Conservation (phyloP, 2,329 filamentous ascomycete species). For the Xylariomycetidae sp. region DNA sequence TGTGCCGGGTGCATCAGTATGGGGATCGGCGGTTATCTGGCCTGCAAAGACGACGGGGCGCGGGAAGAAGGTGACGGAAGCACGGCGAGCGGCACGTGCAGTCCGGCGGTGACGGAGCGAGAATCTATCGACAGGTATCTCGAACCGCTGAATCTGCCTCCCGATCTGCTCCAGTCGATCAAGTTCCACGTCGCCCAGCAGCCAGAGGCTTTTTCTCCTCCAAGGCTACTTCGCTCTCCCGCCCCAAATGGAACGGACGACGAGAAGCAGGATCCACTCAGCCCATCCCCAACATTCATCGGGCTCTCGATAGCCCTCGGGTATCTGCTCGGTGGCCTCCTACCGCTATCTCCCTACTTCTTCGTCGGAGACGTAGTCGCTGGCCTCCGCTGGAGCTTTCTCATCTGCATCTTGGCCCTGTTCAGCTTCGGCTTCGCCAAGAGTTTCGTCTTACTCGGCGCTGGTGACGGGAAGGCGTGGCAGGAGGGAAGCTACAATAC, state of each 20-base stretch:
- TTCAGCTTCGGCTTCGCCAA: conserved; percentile 64
- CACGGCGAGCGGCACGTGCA: no score
- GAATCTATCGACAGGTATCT: conserved; percentile 31
- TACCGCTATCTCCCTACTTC: conserved; percentile 70
- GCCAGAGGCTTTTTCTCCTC: conserved; percentile 10
- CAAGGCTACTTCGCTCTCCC: conserved; percentile 7
- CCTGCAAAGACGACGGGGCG: conserved; percentile 50
- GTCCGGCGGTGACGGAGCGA: conserved; percentile 1
- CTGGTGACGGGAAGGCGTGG: conserved; percentile 4
- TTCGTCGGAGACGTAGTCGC: conserved; percentile 41
- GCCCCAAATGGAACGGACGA: conserved; percentile 1
- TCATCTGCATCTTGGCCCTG: conserved; percentile 55
- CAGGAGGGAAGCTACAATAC: conserved; percentile 30
- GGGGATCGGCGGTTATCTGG: conserved; percentile 71
- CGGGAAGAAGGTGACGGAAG: conserved; percentile 2
- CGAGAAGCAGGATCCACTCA: conserved; percentile 31
- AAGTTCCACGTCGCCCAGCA: conserved; percentile 15
- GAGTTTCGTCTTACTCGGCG: no score
- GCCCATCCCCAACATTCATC: conserved; percentile 43
- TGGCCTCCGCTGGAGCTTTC: conserved; percentile 56
- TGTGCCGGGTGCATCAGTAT: conserved; percentile 73
- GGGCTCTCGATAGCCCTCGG: conserved; percentile 63
- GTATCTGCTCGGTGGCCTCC: conserved; percentile 66
- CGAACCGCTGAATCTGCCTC: conserved; percentile 18
- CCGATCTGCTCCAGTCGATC: conserved; percentile 18